A percentile compares a stretch with the other conserved stretches of the same genome.
These are phyloP conservation scores for Puccinia triticina DNA, from an alignment of 1,284 basidiomycete genomes.

Conservation along the genomic window DNA sequence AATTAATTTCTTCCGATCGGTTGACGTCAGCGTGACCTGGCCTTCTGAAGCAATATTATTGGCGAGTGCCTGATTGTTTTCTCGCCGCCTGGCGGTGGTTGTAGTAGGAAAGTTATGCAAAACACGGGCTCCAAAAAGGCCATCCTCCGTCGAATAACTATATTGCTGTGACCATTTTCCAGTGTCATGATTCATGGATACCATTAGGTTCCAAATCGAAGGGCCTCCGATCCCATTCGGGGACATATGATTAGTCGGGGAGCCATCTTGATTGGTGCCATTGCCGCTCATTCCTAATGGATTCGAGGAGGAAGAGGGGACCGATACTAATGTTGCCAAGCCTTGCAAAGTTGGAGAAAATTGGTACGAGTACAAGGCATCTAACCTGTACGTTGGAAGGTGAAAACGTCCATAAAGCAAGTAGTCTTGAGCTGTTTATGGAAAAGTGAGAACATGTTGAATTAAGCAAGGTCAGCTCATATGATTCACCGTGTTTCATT, in stretches of 20 bases:
- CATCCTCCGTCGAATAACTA: slow-evolving; percentile 89
- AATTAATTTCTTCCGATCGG: slow-evolving; percentile 67
- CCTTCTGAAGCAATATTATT: slow-evolving; percentile 10
- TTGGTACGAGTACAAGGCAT: slow-evolving; percentile 39
- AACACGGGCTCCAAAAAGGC: slow-evolving; percentile 85
- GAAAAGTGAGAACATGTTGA: background rate
- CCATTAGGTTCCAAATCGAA: slow-evolving; percentile 69
- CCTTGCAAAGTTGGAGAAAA: slow-evolving; percentile 41
- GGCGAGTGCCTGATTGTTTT: background rate
- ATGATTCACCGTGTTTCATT: background rate
- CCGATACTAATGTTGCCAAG: slow-evolving; percentile 28
- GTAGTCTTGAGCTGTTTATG: slow-evolving; percentile 17
- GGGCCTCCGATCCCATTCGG: background rate
- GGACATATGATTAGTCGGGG: slow-evolving; percentile 15
- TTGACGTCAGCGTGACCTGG: slow-evolving; percentile 54
- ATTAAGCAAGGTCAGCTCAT: background rate
- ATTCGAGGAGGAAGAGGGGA: slow-evolving; percentile 3
- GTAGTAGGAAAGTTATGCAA: slow-evolving; percentile 86
- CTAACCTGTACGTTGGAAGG: slow-evolving; percentile 40
- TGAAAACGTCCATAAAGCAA: slow-evolving; percentile 43
- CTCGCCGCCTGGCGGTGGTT: slow-evolving; percentile 49
- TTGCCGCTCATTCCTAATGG: slow-evolving; percentile 10
- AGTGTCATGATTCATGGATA: slow-evolving; percentile 87
- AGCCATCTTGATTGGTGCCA: slow-evolving; percentile 1
- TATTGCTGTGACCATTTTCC: slow-evolving; percentile 93